These are phyloP conservation scores for Aspergillus alliaceus DNA, from an alignment of 2,329 filamentous ascomycete species.

Conservation along the genomic window DNA sequence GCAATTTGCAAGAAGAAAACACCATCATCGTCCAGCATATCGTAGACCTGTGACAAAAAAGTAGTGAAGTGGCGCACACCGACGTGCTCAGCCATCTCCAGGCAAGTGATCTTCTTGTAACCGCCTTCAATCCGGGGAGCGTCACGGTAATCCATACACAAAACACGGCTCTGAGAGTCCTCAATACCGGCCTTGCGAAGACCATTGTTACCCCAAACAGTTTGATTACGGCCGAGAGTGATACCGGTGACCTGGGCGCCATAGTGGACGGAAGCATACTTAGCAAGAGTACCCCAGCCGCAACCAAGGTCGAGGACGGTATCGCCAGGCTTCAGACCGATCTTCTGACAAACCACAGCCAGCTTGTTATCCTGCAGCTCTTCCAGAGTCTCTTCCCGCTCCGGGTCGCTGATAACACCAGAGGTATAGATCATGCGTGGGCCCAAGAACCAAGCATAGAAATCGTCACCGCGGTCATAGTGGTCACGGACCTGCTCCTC, in stretches of 20 bases:
- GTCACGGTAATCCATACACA: slow-evolving; percentile 97
- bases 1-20: slow-evolving; percentile 95
- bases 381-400: slow-evolving; percentile 86
- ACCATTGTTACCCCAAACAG: slow-evolving; percentile 91
- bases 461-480: slow-evolving; percentile 97
- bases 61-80: slow-evolving; percentile 81
- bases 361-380: slow-evolving; percentile 98
- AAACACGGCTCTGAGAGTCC: slow-evolving; percentile 84
- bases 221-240: slow-evolving; percentile 94
- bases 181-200: slow-evolving; percentile 78
- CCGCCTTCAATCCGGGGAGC: slow-evolving; percentile 74
- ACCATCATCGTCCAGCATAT: slow-evolving; percentile 96
- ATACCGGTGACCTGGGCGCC: slow-evolving; percentile 83
- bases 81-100: slow-evolving; percentile 99
- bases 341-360: slow-evolving; percentile 93
- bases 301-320: slow-evolving; percentile 91
- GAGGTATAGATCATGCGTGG: slow-evolving; percentile 99
- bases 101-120: slow-evolving; percentile 94
- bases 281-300: slow-evolving; percentile 94
- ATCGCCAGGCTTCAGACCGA: slow-evolving; percentile 78
- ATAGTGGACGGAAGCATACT: slow-evolving; percentile 90
- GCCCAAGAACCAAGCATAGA: slow-evolving; percentile 97
- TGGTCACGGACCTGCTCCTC: slow-evolving; percentile 97
- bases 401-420: slow-evolving; percentile 85
- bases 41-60: slow-evolving; percentile 83